Conservation (phyloP, 768 basidiomycete genomes). For the Cyclocybe aegerita region DNA sequence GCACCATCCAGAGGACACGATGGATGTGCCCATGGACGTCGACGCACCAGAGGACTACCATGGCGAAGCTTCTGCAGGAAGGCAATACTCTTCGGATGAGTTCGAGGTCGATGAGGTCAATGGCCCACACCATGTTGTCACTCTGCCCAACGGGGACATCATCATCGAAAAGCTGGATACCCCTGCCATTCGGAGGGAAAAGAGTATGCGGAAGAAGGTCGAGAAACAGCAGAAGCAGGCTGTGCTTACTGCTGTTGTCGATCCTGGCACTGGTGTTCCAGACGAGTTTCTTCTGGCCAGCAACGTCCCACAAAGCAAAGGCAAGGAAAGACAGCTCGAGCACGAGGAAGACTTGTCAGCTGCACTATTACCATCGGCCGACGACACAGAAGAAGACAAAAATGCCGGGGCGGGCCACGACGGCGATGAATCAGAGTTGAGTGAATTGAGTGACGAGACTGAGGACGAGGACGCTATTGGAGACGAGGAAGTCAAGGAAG, state of each 20-base stretch:
- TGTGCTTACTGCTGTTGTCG: slow-evolving; percentile 5
- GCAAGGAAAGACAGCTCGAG: slow-evolving; percentile 12
- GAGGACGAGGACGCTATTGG: slow-evolving; percentile 16
- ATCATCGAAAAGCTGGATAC: slow-evolving; percentile 76
- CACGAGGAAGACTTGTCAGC: not conserved
- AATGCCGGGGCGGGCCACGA: slow-evolving; percentile 11
- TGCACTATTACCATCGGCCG: not conserved
- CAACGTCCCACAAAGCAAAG: slow-evolving; percentile 3
- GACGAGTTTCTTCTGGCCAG: slow-evolving; percentile 16
- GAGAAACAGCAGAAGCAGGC: slow-evolving; percentile 25
- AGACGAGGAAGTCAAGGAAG: slow-evolving; percentile 11
- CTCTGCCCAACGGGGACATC: slow-evolving; percentile 29
- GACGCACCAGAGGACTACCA: slow-evolving; percentile 11
- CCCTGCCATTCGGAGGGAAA: slow-evolving; percentile 63
- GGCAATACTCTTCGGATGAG: too few relatives aligned
- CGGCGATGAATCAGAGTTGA: slow-evolving; percentile 39
- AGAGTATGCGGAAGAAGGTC: slow-evolving; percentile 46
- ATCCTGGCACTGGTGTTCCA: slow-evolving; percentile 5
- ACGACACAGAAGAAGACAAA: slow-evolving; percentile 8
- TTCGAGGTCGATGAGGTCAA: slow-evolving; percentile 14
- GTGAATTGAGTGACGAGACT: slow-evolving; percentile 44
- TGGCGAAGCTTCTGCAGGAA: not conserved
- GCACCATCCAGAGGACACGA: slow-evolving; percentile 11
- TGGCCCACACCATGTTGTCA: slow-evolving; percentile 21
- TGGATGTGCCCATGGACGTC: slow-evolving; percentile 18